Conservation (phyloP, 2,329 filamentous ascomycete species). For the Cryphonectria carpinicola region DNA sequence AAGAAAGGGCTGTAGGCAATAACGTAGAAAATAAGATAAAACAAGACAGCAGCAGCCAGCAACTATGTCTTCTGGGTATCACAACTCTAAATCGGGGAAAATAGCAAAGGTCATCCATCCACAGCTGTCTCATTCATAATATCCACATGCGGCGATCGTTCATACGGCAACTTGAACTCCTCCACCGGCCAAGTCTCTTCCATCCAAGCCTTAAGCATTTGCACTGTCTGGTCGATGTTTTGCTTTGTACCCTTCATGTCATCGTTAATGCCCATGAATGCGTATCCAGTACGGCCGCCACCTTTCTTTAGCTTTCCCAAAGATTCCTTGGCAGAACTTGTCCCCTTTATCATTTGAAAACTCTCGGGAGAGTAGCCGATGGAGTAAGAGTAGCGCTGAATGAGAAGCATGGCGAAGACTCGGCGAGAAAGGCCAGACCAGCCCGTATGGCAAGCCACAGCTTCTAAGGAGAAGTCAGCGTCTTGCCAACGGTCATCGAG, state of each 20-base stretch:
- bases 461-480: conserved; percentile 7
- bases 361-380: conserved; percentile 11
- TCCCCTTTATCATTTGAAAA: conserved; percentile 8
- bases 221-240: background rate
- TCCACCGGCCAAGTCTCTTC: conserved; percentile 7
- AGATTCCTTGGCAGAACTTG: background rate
- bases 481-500: conserved; percentile 10
- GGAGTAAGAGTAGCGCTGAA: conserved; percentile 12
- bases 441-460: conserved; percentile 5
- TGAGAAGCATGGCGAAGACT: conserved; percentile 8
- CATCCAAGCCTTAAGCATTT: conserved; percentile 7
- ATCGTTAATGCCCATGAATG: conserved; percentile 10
- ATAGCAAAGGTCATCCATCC: background rate
- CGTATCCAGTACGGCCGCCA: conserved; percentile 1
- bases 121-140: background rate
- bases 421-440: conserved; percentile 11
- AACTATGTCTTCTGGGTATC: background rate
- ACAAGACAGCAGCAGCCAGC: background rate
- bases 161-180: conserved; percentile 6
- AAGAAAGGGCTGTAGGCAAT: too few species aligned
- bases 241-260: background rate
- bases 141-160: conserved; percentile 2
- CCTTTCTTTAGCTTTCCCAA: conserved; percentile 6
- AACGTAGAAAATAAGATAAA: background rate
- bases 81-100: background rate